phyloP scores from a whole-genome alignment of 1,139 yeast genomes.

The Nakaseomyces uthaithaninus region DNA sequence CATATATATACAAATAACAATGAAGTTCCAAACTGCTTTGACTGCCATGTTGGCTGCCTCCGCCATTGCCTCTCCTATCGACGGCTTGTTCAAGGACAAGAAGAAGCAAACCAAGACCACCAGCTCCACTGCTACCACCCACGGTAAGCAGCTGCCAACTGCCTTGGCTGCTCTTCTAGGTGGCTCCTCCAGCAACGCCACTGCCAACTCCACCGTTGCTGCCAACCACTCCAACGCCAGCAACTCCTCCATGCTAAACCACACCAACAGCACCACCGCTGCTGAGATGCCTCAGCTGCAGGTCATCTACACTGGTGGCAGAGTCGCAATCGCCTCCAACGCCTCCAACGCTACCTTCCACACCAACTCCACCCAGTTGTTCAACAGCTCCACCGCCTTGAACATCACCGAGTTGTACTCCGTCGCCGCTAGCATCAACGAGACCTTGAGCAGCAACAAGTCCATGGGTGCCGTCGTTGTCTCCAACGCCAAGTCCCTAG shows the following conservation, averaged over 20 bases:
- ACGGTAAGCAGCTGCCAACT: slow-evolving; percentile 3
- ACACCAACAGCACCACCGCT: slow-evolving; percentile 8
- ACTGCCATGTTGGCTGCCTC: slow-evolving; percentile 18
- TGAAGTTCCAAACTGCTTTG: slow-evolving; percentile 13
- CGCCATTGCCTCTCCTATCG: slow-evolving; percentile 19
- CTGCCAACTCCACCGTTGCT: slow-evolving; percentile 8
- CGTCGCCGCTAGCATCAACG: slow-evolving; percentile 20
- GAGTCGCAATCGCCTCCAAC: slow-evolving; percentile 15
- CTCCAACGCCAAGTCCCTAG: slow-evolving; percentile 21
- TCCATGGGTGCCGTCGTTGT: slow-evolving; percentile 25
- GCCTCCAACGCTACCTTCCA: slow-evolving; percentile 12
- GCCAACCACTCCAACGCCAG: slow-evolving; percentile 1
- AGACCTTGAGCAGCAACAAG: slow-evolving; percentile 15
- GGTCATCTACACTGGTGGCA: slow-evolving; percentile 26
- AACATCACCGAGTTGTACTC: slow-evolving; percentile 24
- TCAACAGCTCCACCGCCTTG: slow-evolving; percentile 20
- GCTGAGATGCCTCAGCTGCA: slow-evolving; percentile 14
- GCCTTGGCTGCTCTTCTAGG: slow-evolving; percentile 3
- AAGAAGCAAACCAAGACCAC: neutral
- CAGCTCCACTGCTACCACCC: neutral
- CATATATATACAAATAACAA: slow-evolving; percentile 1
- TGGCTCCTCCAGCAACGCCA: neutral
- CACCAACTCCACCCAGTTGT: slow-evolving; percentile 18
- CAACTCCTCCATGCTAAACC: slow-evolving; percentile 8
- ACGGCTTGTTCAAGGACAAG: slow-evolving; percentile 9